Evolutionary conservation across 2,329 filamentous ascomycete species (phyloP).

Genomic region (Chrysoporthe cubensis): DNA sequence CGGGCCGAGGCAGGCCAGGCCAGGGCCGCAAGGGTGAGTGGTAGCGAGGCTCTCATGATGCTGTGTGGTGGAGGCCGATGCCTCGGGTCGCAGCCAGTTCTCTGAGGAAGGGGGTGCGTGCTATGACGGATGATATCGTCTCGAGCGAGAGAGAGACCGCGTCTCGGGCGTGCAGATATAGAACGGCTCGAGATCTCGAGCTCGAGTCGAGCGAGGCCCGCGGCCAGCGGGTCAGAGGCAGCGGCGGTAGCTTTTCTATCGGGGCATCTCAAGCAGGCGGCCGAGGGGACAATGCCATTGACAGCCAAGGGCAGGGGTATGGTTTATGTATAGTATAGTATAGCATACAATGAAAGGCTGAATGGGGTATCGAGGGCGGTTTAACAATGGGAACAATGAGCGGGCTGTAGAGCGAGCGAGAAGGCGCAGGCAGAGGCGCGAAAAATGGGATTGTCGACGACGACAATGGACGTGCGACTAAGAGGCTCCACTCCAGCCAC

Average conservation of each 20-base stretch:
- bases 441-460: constrained; percentile 21
- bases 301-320: neutral
- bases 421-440: neutral
- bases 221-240: constrained; percentile 14
- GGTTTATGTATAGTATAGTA: neutral
- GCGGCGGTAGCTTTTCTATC: constrained; percentile 3
- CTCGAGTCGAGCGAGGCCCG: neutral
- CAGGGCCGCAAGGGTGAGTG: constrained; percentile 15
- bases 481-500: constrained; percentile 21
- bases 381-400: constrained; percentile 5
- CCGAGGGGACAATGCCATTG: constrained; percentile 12
- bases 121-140: neutral
- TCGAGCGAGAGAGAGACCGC: neutral
- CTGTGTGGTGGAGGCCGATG: neutral
- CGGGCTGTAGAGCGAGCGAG: neutral
- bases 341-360: neutral
- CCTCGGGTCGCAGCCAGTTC: neutral
- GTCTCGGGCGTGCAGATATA: constrained; percentile 6
- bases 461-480: constrained; percentile 3
- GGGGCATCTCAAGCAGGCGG: no score
- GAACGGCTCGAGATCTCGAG: neutral
- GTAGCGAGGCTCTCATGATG: constrained; percentile 21
- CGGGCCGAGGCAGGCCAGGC: constrained; percentile 18
- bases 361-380: constrained; percentile 9
- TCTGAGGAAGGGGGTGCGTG: neutral